Evolutionary conservation across 2,329 filamentous ascomycete species (phyloP), one percentile per base, ranked within the genome.

Genomic region (Penicillium nordicum): DNA sequence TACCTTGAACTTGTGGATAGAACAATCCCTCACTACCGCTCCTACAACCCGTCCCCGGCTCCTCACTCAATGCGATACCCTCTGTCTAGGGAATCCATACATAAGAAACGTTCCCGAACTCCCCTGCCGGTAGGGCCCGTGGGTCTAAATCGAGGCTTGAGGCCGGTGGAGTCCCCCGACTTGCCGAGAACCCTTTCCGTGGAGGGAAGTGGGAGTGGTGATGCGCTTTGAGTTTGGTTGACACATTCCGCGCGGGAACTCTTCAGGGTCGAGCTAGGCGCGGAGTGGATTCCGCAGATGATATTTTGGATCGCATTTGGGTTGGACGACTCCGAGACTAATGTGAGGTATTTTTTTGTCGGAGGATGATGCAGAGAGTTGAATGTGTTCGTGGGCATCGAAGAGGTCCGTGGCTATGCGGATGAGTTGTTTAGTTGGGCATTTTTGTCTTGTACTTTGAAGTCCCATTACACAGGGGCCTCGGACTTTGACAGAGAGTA

Each of bases 121-220:
- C 25, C 18, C 29, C 54, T 59, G 58, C 57, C 61, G 59, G 52
- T 14, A 8, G 7, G 42, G 42, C 25, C 3, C 7, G 51, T 52
- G 57, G 43, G 18, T 42, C 53, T n/a, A n/a, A 5, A 32, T 32
- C 5, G 21, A 14, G 37, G 23, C 29, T 32, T 23, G 9, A 51
- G 27, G 34, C 53, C 41, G 23, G 34, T 44, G 53, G 46, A 43
- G 38, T 16, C 21, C 36, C 34, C 34, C 44, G 51, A 50, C 43
- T 47, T 64, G 59, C 57, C 62, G 55, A 55, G 7, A 38, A 11
- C 12, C 25, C 41, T 60, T 60, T 56, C 59, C 61, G 61, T 42
- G 59, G 57, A 53, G 21, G 36, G 25, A 21, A 23, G 27, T 41
- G 40, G 21, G 45, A 21, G 43, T 21, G 46, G 10, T 12, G 42